Evolutionary conservation across 2,329 filamentous ascomycete species (phyloP), one percentile per base, ranked within the genome.

Genomic region (Cordyceps cicadae): DNA sequence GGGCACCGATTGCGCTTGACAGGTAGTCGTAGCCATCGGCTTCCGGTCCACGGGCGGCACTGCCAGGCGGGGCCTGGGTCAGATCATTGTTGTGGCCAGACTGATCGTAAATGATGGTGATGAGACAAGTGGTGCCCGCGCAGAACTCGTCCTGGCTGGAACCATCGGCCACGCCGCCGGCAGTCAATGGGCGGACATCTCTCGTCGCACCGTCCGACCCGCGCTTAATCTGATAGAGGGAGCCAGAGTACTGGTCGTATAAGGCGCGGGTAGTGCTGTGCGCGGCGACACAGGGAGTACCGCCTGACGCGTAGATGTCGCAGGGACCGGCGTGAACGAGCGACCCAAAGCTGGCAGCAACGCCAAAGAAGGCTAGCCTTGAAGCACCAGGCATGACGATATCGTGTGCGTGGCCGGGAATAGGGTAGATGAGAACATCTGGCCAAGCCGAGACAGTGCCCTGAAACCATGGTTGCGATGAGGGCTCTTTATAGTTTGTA

Each of bases 41-140:
- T 24, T 82, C 81, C 0, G 84, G 84, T 14, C 85, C 85, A 0
- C 67, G 71, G 65, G 82, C 85, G 29, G 75, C 82, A 0, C 84
- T 85, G 0, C 80, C 79, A 0, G 83, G 82, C 14, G 69, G 68
- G 2, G 85, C 86, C 64, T 83, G 83, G 0, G 80, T 85, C 3
- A 88, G 81, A 66, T 88, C 81, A 63, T 88, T 88, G 0, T 77
- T 77, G 1, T 71, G 72, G 57, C 84, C 84, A 15, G 85, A 86
- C 70, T 88, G 86, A 68, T 88, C 86, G 67, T 88, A 87, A 57
- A 87, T 86, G 65, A 83, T 77, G 0, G 79, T 80, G 67, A 88
- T 87, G 19, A 86, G 72, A 66, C 85, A 88, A 12, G 83, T 87
- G 0, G 84, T 87, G 53, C 74, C 70, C 11, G 75, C 70, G 65